Conservation (phyloP, 768 basidiomycete genomes). For the Boletus sensibilis region DNA sequence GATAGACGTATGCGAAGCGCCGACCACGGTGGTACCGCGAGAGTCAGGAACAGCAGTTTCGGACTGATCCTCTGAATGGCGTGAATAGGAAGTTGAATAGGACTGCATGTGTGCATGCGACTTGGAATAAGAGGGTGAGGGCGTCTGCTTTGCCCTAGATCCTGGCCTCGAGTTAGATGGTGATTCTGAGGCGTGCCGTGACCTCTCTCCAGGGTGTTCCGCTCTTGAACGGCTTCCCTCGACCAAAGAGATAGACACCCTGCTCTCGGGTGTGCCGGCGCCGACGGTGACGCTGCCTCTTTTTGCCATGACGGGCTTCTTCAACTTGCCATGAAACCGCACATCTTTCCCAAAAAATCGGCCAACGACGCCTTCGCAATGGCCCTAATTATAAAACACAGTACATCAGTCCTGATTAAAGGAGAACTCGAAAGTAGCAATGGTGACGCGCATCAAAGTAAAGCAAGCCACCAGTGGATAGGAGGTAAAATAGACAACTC, state of each 20-base stretch:
- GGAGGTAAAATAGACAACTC: constrained; percentile 22
- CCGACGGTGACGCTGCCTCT: constrained; percentile 36
- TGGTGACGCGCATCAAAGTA: not conserved
- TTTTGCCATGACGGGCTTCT: constrained; percentile 78
- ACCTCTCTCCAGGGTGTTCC: constrained; percentile 1
- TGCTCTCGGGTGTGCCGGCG: not conserved
- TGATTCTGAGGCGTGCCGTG: constrained; percentile 16
- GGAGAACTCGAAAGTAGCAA: not conserved
- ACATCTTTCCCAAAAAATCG: constrained; percentile 65
- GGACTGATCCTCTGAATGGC: constrained; percentile 13
- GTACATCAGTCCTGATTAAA: not conserved
- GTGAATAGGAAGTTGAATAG: constrained; percentile 18
- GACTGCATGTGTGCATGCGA: constrained; percentile 17
- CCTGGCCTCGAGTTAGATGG: constrained; percentile 17
- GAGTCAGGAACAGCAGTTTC: not conserved
- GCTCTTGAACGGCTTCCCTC: constrained; percentile 3
- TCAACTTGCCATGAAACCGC: constrained; percentile 69
- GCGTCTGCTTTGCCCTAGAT: constrained; percentile 17
- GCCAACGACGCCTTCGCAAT: constrained; percentile 86
- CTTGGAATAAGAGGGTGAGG: constrained; percentile 17
- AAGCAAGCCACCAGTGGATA: not conserved
- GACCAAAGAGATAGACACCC: constrained; percentile 21
- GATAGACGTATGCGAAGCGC: not conserved
- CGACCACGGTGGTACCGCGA: constrained; percentile 1
- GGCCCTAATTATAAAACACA: constrained; percentile 49